Base-by-base conservation (phyloP, 225 moss, liverwort and hornwort species). In the Anthoceros angustus region DNA sequence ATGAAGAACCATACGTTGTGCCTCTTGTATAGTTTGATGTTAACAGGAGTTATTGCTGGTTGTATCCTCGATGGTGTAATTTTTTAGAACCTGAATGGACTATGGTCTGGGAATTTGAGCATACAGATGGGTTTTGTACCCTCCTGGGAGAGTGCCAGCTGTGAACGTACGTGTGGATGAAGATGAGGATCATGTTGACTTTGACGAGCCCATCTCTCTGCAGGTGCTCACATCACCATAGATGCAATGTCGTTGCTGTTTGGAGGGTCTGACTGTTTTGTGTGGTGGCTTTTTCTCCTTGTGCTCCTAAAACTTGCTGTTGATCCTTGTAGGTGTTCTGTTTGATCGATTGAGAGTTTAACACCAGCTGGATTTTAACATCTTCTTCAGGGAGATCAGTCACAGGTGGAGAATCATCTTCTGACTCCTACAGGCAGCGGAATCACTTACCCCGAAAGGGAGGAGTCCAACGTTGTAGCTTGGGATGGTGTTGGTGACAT, bases 151-250 rank as follows among this genome's bases (percentile, higher is more conserved):
- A 77, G 89, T 98, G 70, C 98, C 98, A 21, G 80, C 82, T 46
- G 92, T 98, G 60, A 65, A 80, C 66, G 78, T 98, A 62, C 82
- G 89, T 64, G 77, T 98, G 24, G 80, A 98, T 72, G 87, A 98
- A 71, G 82, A 83, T 45, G 89, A 98, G 69, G 98, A 88, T 50
- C 83, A 83, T 67, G 82, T 98, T 68, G 74, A 86, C 66, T 98
- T 88, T 73, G 92, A 98, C 76, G 87, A 85, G 7, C 89, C 98
- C 70, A 98, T 82, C 63, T 98, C 98, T 72, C 87, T 98, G 70
- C 98, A 92, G 98, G 98, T 98, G 1, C 7, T 32, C 32, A 32
- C 32, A 32, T 32, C 32, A 32, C 32, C 4, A 32, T 32, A 32
- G 32, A 32, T 32, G 32, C 32, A 1, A 32, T 4, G 32, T 32